Evolutionary conservation across 768 basidiomycete genomes (phyloP).

Genomic region (Lactarius pseudohatsudake): DNA sequence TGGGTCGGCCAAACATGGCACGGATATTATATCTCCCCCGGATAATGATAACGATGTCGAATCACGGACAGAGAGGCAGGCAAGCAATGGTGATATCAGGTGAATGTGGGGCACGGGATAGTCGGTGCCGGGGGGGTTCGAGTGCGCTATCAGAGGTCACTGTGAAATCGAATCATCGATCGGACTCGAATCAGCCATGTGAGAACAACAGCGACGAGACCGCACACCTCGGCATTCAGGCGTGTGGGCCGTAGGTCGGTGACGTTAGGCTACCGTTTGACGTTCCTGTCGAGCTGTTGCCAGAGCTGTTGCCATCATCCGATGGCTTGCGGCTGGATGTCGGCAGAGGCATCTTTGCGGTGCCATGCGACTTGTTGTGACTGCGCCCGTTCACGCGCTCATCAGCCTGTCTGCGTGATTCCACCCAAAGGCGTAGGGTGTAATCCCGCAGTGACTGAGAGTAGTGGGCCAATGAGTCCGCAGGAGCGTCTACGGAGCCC

Average conservation of each 20-base stretch:
- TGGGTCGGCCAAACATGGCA: slow-evolving; percentile 1
- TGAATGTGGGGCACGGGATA: not conserved
- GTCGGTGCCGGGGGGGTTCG: not conserved
- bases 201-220: not conserved
- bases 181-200: not conserved
- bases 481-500: slow-evolving; percentile 3
- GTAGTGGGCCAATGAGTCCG: slow-evolving; percentile 45
- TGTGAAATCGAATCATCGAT: not conserved
- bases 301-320: not conserved
- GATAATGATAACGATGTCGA: slow-evolving; percentile 19
- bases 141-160: not conserved
- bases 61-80: not conserved
- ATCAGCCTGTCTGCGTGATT: slow-evolving; percentile 59
- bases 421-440: slow-evolving; percentile 65
- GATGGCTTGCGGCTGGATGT: not conserved
- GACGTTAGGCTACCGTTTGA: not conserved
- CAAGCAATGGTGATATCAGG: not conserved
- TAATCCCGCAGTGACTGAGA: slow-evolving; percentile 67
- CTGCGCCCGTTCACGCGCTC: slow-evolving; percentile 38
- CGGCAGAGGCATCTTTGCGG: slow-evolving; percentile 11
- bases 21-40: slow-evolving; percentile 11
- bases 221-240: slow-evolving; percentile 1
- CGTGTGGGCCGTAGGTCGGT: not conserved
- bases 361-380: slow-evolving; percentile 25
- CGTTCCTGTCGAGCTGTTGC: not conserved